Evolutionary conservation across 345 rosid species (phyloP).

Genomic region (Eutrema yunnanense): DNA sequence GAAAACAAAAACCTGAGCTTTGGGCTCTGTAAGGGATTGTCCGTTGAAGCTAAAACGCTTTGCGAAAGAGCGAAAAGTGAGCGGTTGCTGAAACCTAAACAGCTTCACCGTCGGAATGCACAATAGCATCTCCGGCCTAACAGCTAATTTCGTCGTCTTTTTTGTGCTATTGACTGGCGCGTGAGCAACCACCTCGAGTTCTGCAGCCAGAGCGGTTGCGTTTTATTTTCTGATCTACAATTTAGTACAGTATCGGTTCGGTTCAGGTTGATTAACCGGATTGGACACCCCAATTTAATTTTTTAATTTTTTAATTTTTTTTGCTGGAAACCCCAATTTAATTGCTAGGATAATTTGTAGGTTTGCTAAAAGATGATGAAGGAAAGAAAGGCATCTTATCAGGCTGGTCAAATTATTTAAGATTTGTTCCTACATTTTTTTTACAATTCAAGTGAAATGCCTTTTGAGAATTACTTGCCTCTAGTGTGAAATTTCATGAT

Average conservation of each 20-base stretch:
- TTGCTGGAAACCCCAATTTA: background rate
- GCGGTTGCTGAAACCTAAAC: background rate
- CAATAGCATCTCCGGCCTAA: constrained; percentile 9
- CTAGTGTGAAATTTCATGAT: too few relatives aligned
- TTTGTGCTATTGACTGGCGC: background rate
- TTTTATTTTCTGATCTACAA: background rate
- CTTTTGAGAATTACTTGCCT: too few relatives aligned
- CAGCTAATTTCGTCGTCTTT: background rate
- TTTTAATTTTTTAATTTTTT: too few relatives aligned
- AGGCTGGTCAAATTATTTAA: too few relatives aligned
- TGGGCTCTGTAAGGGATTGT: background rate
- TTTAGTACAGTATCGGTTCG: background rate
- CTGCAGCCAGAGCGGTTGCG: background rate
- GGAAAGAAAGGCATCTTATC: too few relatives aligned
- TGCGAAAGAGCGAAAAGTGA: background rate
- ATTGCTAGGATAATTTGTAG: background rate
- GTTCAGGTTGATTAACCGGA: background rate
- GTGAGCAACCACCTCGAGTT: background rate
- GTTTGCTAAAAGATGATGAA: too few relatives aligned
- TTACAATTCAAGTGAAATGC: too few relatives aligned
- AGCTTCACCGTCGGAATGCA: constrained; percentile 5
- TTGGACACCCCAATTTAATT: background rate
- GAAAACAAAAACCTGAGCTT: constrained; percentile 16
- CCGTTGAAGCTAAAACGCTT: background rate
- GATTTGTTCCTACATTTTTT: too few relatives aligned